Conservation (phyloP, 2,329 filamentous ascomycete species). For the Diaporthe velutina region DNA sequence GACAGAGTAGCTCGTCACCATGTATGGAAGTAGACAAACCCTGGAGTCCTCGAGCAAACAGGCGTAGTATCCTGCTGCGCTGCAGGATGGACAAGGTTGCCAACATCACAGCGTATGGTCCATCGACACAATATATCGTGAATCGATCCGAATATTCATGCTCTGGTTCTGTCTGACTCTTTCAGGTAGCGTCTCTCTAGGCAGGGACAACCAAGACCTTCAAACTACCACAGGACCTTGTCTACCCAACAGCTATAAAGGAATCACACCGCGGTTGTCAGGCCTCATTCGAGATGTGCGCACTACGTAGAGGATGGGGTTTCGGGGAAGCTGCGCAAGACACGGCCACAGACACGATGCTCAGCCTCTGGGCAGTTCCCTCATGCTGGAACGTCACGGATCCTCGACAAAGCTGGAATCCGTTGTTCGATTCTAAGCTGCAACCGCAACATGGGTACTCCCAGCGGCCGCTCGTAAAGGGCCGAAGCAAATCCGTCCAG, state of each 20-base stretch:
- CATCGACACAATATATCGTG: not conserved
- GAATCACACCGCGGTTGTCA: not conserved
- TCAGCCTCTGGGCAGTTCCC: not conserved
- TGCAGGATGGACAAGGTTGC: not conserved
- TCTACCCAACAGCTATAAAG: not conserved
- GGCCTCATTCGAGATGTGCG: not conserved
- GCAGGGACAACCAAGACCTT: not conserved
- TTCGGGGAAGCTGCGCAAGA: not conserved
- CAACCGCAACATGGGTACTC: slow-evolving; percentile 10
- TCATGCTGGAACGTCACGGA: not conserved
- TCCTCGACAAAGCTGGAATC: not conserved
- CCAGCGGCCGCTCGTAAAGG: slow-evolving; percentile 30
- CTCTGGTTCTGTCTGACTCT: not conserved
- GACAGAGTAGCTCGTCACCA: not conserved
- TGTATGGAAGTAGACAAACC: not conserved
- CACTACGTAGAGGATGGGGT: not conserved
- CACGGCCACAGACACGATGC: not conserved
- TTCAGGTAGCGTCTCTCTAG: not conserved
- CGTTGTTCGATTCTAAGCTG: not conserved
- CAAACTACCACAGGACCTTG: not conserved
- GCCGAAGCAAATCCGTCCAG: slow-evolving; percentile 27
- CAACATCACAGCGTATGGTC: not conserved
- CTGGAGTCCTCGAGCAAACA: not conserved
- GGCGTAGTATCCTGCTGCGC: not conserved
- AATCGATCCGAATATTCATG: not conserved